Evolutionary conservation across 768 basidiomycete genomes (phyloP).

Genomic region (Hygrocybe coccinea): DNA sequence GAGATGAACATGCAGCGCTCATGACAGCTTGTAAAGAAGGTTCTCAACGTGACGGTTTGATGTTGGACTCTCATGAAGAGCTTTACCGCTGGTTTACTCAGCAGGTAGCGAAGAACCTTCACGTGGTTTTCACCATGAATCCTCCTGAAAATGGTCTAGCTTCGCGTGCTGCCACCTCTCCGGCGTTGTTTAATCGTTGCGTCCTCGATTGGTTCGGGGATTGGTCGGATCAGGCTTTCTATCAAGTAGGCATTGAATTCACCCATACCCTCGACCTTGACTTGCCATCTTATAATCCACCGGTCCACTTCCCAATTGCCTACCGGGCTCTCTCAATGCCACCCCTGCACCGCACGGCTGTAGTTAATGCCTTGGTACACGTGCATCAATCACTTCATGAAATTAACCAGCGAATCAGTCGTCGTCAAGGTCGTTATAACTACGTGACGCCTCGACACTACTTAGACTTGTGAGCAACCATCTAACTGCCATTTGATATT

Average conservation of each 20-base stretch:
- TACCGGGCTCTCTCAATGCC: conserved; percentile 81
- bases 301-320: conserved; percentile 80
- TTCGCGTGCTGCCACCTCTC: conserved; percentile 93
- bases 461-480: conserved; percentile 84
- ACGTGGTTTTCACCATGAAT: conserved; percentile 99
- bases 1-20: conserved; percentile 95
- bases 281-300: conserved; percentile 71
- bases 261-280: conserved; percentile 93
- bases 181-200: conserved; percentile 97
- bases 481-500: conserved; percentile 1
- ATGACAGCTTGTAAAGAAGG: conserved; percentile 99
- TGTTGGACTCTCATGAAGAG: conserved; percentile 97
- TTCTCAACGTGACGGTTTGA: conserved; percentile 95
- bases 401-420: conserved; percentile 83
- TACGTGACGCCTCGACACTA: conserved; percentile 98
- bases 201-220: conserved; percentile 99
- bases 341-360: conserved; percentile 84
- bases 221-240: conserved; percentile 98
- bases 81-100: conserved; percentile 98
- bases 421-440: conserved; percentile 92
- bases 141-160: conserved; percentile 95
- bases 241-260: conserved; percentile 96
- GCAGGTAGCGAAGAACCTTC: conserved; percentile 95
- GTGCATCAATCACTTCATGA: conserved; percentile 87
- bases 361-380: conserved; percentile 89